Evolutionary conservation across 2,329 filamentous ascomycete species (phyloP), one percentile per base, ranked within the genome.

Genomic region (Fusarium decemcellulare): DNA sequence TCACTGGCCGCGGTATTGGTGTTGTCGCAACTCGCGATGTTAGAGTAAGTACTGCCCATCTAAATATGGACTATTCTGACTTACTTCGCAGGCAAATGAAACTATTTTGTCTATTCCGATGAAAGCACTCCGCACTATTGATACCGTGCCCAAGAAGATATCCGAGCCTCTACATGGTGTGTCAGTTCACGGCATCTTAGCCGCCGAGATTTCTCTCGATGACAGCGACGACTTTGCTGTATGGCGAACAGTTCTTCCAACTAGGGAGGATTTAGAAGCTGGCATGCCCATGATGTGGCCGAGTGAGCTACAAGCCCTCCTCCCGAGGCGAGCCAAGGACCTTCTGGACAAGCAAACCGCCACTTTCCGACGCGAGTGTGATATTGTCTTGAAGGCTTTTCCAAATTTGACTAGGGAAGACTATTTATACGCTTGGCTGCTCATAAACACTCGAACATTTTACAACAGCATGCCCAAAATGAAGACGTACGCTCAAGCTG

Each of bases 1-100:
- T 97, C 15, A 87, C 90, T 7, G 92, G 90, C 2, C 86, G 92
- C 58, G 94, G 94, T 30, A 87, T 96, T 56, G 94, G 95, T 48
- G 90, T 97, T 60, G 85, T 95, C 53, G 91, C 93, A 6, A 90
- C 88, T 12, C 85, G 87, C 30, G 81, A 86, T 14, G 85, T 96
- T 65, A 82, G 91, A 81, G 92, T 93, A 81, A 74, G 68, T 59
- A 12, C 48, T 14, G 6, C 23, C 1, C 4, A 11, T 23, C 18
- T 23, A 23, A 23, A 23, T 23, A 23, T 23, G 12, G 40, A 34
- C 3, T 8, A 10, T 14, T 54, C 68, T 73, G 42, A 68, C 39
- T 15, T 7, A 0, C 12, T 15, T 30, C 2, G 8, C 58, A 85
- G 82, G 71, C 75, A 66, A 77, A 79, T 63, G 88, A 93, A 61